Conservation (phyloP, 306 rosid species). For the Acacia crassicarpa region DNA sequence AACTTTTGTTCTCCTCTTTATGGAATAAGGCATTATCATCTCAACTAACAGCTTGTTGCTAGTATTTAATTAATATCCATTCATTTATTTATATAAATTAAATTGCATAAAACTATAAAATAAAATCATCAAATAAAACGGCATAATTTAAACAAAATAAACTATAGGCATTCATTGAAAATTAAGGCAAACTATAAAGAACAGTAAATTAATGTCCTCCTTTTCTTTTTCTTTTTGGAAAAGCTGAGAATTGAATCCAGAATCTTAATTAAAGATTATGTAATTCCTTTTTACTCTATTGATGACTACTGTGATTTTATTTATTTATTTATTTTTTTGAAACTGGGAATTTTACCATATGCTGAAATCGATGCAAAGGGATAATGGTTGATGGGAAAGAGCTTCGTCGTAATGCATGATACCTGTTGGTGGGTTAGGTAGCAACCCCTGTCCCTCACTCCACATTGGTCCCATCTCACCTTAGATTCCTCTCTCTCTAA, state of each 20-base stretch:
- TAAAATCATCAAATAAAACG: too few relatives aligned
- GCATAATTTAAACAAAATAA: too few relatives aligned
- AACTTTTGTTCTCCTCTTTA: too few relatives aligned
- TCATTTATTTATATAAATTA: too few relatives aligned
- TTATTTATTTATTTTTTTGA: neutral
- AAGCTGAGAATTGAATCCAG: too few relatives aligned
- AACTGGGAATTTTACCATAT: neutral
- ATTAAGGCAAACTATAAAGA: too few relatives aligned
- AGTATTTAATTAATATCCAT: too few relatives aligned
- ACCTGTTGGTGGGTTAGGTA: constrained; percentile 98
- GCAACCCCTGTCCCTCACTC: constrained; percentile 88
- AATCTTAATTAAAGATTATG: neutral
- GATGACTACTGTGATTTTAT: neutral
- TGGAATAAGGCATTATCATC: accelerated
- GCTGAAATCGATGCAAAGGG: constrained; percentile 34
- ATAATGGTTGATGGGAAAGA: constrained; percentile 75
- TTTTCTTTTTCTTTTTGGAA: too few relatives aligned
- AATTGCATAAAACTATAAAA: too few relatives aligned
- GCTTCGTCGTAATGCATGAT: constrained; percentile 84
- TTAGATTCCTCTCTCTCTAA: constrained; percentile 56
- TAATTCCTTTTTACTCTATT: neutral
- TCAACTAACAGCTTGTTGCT: too few relatives aligned
- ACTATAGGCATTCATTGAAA: too few relatives aligned
- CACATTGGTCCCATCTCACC: constrained; percentile 84
- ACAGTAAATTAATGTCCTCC: too few relatives aligned